Evolutionary conservation across 148 eudicot species (phyloP).

Genomic region (Mesembryanthemum crystallinum): DNA sequence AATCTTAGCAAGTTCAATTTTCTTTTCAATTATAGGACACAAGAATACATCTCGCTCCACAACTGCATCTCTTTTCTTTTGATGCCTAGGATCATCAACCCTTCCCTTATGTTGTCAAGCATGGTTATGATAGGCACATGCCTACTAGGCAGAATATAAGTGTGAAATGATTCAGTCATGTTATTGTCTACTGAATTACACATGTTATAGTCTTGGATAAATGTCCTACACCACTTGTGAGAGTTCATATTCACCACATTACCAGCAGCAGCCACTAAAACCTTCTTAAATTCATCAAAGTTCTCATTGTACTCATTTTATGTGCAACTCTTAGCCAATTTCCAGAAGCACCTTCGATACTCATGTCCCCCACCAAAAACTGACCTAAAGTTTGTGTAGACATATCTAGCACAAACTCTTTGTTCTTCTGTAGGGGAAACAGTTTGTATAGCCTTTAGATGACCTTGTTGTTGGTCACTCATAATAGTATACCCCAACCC

Average conservation of each 20-base stretch:
- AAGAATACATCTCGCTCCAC: no score
- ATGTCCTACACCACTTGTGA: slow-evolving; percentile 1
- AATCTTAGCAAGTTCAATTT: neutral
- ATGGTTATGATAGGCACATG: no score
- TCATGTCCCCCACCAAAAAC: neutral
- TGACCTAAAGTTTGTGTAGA: neutral
- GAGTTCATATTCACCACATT: neutral
- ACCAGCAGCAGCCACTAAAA: neutral
- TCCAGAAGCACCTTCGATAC: neutral
- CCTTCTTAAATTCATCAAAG: neutral
- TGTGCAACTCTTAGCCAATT: neutral
- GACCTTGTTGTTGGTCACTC: slow-evolving; percentile 5
- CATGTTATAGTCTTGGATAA: neutral
- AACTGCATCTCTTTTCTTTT: no score
- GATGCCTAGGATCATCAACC: no score
- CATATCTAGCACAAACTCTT: slow-evolving; percentile 1
- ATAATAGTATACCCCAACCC: neutral
- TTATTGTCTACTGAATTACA: neutral
- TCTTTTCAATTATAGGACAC: neutral
- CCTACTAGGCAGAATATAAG: neutral
- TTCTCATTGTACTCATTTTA: neutral
- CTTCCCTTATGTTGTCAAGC: no score
- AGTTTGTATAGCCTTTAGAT: neutral
- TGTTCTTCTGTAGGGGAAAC: neutral
- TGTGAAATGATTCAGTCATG: neutral